phyloP scores from a whole-genome alignment of 139 green algal genomes.

The Eudorina sp. region DNA sequence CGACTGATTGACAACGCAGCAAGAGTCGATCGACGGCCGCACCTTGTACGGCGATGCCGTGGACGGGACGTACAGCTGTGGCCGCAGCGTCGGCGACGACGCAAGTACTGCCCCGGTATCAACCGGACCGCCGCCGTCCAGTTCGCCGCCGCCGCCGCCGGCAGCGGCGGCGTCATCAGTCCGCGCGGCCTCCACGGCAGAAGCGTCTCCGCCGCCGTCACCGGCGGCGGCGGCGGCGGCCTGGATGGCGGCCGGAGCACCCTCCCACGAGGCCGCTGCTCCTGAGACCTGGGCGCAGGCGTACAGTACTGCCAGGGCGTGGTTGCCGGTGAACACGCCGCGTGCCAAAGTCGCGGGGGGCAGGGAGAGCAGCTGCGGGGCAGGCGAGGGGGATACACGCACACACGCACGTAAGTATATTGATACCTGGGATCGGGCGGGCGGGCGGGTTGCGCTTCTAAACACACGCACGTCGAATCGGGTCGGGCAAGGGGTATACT shows the following conservation, averaged over 20 bases:
- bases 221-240: not conserved
- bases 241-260: not conserved
- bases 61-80: conserved; percentile 68
- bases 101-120: not conserved
- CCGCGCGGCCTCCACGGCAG: too few relatives aligned
- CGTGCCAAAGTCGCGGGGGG: conserved; percentile 21
- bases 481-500: too few relatives aligned
- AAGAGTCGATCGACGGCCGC: too few relatives aligned
- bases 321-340: conserved; percentile 75
- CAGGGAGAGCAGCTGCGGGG: conserved; percentile 63
- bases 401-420: too few relatives aligned
- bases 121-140: not conserved
- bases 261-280: too few relatives aligned
- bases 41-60: conserved; percentile 62
- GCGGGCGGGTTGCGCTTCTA: too few relatives aligned
- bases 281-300: conserved; percentile 49
- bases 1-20: too few relatives aligned
- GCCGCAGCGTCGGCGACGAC: not conserved
- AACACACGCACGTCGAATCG: too few relatives aligned
- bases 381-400: too few relatives aligned
- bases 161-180: too few relatives aligned
- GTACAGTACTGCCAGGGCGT: conserved; percentile 74
- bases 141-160: not conserved
- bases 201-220: not conserved
- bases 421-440: too few relatives aligned